Conservation (phyloP, 2,329 filamentous ascomycete genomes). For the Cyphellophora europaea region DNA sequence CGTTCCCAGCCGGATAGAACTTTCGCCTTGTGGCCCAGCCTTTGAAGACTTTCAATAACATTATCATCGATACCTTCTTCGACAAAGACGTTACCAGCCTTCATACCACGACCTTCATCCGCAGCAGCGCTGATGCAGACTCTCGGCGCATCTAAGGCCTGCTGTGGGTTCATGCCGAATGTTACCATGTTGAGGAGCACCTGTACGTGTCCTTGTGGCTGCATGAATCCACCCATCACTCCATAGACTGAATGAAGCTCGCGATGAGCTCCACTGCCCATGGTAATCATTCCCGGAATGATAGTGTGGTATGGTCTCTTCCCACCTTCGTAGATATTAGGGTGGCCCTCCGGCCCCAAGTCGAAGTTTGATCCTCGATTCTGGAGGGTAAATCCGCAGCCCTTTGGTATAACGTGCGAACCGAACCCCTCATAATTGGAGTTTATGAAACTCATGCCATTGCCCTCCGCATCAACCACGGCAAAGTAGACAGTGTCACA, state of each 20-base stretch:
- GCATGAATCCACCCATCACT: constrained; percentile 98
- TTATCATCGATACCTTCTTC: constrained; percentile 71
- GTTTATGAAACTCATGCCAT: constrained; percentile 94
- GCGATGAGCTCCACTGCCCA: constrained; percentile 46
- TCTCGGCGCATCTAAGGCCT: constrained; percentile 82
- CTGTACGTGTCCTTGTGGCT: constrained; percentile 92
- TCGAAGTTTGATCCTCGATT: constrained; percentile 83
- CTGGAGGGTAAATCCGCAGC: constrained; percentile 87
- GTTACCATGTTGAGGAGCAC: constrained; percentile 82
- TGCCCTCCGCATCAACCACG: constrained; percentile 70
- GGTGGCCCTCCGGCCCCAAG: constrained; percentile 55
- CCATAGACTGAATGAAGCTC: constrained; percentile 79
- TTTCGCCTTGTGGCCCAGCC: constrained; percentile 63
- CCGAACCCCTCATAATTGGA: constrained; percentile 85
- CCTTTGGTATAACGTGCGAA: constrained; percentile 71
- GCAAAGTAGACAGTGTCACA: constrained; percentile 94
- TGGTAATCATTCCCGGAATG: constrained; percentile 84
- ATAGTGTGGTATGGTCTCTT: constrained; percentile 97
- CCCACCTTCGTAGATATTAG: constrained; percentile 67
- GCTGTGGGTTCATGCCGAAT: constrained; percentile 72
- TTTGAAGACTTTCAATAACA: constrained; percentile 56
- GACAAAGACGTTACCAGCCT: constrained; percentile 48
- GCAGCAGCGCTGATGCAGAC: constrained; percentile 74
- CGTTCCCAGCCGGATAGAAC: constrained; percentile 58
- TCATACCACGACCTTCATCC: constrained; percentile 28